These are phyloP conservation scores for Erysimum cheiranthoides DNA, from an alignment of 345 rosid genomes.

Conservation along the genomic window DNA sequence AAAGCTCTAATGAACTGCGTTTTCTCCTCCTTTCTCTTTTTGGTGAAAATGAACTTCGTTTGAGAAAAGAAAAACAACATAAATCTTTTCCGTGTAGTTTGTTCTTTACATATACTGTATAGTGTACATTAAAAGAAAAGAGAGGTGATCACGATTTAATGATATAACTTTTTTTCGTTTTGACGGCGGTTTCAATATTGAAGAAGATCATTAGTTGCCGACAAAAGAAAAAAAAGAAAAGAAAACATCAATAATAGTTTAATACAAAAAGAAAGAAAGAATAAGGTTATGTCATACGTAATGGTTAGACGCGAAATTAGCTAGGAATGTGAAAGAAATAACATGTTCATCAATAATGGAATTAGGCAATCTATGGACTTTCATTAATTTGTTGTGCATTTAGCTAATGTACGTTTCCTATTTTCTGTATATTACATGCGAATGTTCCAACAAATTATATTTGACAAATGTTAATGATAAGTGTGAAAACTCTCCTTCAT, in stretches of 20 bases:
- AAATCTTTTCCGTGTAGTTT: no score
- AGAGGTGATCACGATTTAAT: not conserved
- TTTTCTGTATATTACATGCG: not conserved
- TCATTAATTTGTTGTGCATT: constrained; percentile 14
- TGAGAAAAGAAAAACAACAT: no score
- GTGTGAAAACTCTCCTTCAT: constrained; percentile 27
- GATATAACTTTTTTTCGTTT: not conserved
- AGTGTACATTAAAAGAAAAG: not conserved
- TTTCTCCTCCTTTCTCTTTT: no score
- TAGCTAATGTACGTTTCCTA: constrained; percentile 30
- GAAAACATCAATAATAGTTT: not conserved
- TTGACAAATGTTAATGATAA: constrained; percentile 18
- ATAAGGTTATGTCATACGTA: constrained; percentile 15
- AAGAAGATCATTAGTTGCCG: constrained; percentile 27
- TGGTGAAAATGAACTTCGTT: no score
- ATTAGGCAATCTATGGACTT: constrained; percentile 50
- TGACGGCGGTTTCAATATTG: constrained; percentile 5
- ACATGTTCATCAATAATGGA: constrained; percentile 43
- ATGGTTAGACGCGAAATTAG: constrained; percentile 37
- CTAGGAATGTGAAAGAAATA: constrained; percentile 25
- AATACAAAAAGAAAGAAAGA: not conserved
- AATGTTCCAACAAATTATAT: constrained; percentile 31
- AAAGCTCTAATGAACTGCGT: no score
- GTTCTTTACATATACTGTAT: no score
- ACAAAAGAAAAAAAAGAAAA: constrained; percentile 29